phyloP scores from a whole-genome alignment of 225 moss, liverwort and hornwort species.

The Marchantia polymorpha region DNA sequence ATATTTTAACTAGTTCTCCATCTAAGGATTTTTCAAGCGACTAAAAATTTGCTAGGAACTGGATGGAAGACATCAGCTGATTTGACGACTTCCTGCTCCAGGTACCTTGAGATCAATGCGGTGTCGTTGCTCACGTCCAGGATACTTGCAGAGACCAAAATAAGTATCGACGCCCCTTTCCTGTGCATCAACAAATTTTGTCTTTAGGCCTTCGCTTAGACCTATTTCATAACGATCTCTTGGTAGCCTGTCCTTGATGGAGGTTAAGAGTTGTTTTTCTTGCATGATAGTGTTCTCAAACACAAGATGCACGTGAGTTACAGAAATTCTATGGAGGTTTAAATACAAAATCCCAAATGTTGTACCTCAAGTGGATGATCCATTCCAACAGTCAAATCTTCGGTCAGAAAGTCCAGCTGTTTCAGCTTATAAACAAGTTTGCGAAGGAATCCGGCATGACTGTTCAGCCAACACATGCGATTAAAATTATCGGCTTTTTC shows the following conservation, averaged over 20 bases:
- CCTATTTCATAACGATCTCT: background rate
- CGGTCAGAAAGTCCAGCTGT: constrained; percentile 63
- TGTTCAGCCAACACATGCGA: constrained; percentile 33
- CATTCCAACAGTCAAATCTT: constrained; percentile 58
- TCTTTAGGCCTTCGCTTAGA: background rate
- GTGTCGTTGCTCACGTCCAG: constrained; percentile 83
- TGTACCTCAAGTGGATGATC: constrained; percentile 63
- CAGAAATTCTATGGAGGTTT: too few relatives aligned
- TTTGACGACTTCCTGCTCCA: background rate
- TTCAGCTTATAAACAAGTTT: constrained; percentile 63
- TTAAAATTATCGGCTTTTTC: too few relatives aligned
- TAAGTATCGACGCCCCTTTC: constrained; percentile 76
- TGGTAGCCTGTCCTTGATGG: background rate
- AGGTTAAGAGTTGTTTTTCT: too few relatives aligned
- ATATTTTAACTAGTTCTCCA: background rate
- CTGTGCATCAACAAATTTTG: constrained; percentile 29
- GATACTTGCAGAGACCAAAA: constrained; percentile 94
- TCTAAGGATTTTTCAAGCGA: background rate
- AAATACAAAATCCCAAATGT: background rate
- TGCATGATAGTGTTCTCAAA: background rate
- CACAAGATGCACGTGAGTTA: background rate
- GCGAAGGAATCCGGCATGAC: constrained; percentile 67
- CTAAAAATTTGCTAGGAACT: background rate
- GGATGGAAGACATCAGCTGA: background rate
- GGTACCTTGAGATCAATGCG: constrained; percentile 94